phyloP scores from a whole-genome alignment of 768 basidiomycete species.

The Leccinum arenicola region DNA sequence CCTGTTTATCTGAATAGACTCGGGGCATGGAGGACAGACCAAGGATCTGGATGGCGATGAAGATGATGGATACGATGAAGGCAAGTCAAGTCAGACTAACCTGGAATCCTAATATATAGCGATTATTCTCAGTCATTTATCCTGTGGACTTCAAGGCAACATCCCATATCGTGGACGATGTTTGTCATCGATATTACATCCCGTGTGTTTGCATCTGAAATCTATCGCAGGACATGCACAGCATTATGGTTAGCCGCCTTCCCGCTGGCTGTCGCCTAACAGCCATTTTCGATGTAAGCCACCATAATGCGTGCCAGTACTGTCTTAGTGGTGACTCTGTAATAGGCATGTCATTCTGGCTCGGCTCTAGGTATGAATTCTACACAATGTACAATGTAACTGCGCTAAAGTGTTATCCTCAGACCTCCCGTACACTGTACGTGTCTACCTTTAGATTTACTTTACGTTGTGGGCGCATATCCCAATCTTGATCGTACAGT shows the following conservation, averaged over 20 bases:
- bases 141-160: slow-evolving; percentile 67
- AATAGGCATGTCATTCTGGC: slow-evolving; percentile 85
- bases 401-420: slow-evolving; percentile 1
- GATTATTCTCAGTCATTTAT: slow-evolving; percentile 63
- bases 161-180: slow-evolving; percentile 89
- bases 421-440: slow-evolving; percentile 71
- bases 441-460: slow-evolving; percentile 10
- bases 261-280: slow-evolving; percentile 90
- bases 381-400: background rate
- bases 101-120: background rate
- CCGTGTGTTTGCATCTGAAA: slow-evolving; percentile 3
- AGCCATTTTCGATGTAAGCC: slow-evolving; percentile 69
- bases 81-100: slow-evolving; percentile 26
- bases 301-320: background rate
- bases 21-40: slow-evolving; percentile 92
- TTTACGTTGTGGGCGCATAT: background rate
- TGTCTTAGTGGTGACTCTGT: background rate
- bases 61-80: slow-evolving; percentile 81
- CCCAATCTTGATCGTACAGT: slow-evolving; percentile 40
- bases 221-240: slow-evolving; percentile 58
- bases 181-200: slow-evolving; percentile 35
- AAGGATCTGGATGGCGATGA: slow-evolving; percentile 83
- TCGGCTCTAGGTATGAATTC: slow-evolving; percentile 65
- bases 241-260: slow-evolving; percentile 74
- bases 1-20: slow-evolving; percentile 46